Evolutionary conservation across 768 basidiomycete genomes (phyloP).

Genomic region (Cytidiella melzeri): DNA sequence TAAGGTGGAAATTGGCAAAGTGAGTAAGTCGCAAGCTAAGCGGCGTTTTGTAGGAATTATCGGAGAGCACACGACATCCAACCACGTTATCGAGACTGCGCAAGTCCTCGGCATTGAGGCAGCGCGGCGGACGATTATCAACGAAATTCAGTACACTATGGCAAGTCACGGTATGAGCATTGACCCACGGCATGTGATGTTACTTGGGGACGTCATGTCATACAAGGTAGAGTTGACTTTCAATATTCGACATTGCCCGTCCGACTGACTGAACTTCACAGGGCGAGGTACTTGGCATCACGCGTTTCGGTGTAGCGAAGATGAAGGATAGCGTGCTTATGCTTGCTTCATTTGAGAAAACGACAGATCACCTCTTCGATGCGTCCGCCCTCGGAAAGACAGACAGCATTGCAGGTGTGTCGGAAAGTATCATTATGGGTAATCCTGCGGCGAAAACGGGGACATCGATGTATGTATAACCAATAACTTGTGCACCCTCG

Average conservation of each 20-base stretch:
- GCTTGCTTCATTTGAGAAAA: slow-evolving; percentile 99
- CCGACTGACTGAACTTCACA: slow-evolving; percentile 26
- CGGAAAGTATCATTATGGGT: slow-evolving; percentile 99
- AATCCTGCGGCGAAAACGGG: slow-evolving; percentile 93
- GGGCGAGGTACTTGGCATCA: slow-evolving; percentile 98
- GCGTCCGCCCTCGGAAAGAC: slow-evolving; percentile 95
- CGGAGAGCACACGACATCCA: slow-evolving; percentile 88
- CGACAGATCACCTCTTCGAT: slow-evolving; percentile 98
- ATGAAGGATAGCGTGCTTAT: slow-evolving; percentile 99
- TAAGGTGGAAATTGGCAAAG: slow-evolving; percentile 23
- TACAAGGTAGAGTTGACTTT: slow-evolving; percentile 63
- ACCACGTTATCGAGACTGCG: slow-evolving; percentile 95
- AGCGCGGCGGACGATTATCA: slow-evolving; percentile 87
- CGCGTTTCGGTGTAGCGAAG: slow-evolving; percentile 97
- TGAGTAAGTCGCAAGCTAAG: background rate
- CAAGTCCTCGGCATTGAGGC: slow-evolving; percentile 98
- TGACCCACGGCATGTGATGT: slow-evolving; percentile 97
- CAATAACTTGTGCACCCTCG: background rate
- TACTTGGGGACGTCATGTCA: slow-evolving; percentile 97
- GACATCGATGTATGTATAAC: slow-evolving; percentile 72
- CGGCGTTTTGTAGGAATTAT: slow-evolving; percentile 65
- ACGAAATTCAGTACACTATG: slow-evolving; percentile 98
- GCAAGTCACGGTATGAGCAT: slow-evolving; percentile 96
- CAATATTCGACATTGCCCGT: background rate
- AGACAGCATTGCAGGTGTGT: slow-evolving; percentile 92